Percentiles rank a stretch among this genome's conserved stretches.
Conservation (phyloP, 306 rosid species). For the Inga oerstediana region DNA sequence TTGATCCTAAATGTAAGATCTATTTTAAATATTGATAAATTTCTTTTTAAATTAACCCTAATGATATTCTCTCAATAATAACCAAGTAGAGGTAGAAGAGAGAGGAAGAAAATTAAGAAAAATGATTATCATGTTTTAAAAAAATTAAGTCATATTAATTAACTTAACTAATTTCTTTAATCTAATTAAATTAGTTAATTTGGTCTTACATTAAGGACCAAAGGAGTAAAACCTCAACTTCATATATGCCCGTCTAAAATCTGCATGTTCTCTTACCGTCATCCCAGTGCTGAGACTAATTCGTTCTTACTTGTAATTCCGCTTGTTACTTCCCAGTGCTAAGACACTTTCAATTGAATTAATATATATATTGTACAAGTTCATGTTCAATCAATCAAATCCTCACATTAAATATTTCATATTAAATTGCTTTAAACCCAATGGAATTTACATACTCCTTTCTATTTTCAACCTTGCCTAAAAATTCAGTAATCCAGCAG, state of each 20-base stretch:
- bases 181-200: too few species aligned
- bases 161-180: too few species aligned
- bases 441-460: background rate
- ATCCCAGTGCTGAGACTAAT: background rate
- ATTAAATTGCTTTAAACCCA: background rate
- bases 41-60: too few species aligned
- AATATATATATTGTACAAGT: background rate
- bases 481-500: background rate
- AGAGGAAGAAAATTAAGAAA: too few species aligned
- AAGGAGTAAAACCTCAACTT: background rate
- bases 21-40: too few species aligned
- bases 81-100: too few species aligned
- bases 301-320: background rate
- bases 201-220: too few species aligned
- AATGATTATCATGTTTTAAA: too few species aligned
- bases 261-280: background rate
- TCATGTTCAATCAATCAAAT: background rate
- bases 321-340: background rate
- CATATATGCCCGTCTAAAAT: conserved; percentile 10
- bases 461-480: background rate
- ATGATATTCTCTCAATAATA: too few species aligned
- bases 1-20: too few species aligned
- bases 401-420: background rate
- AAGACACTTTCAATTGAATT: background rate
- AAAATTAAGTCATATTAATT: too few species aligned